phyloP scores from a whole-genome alignment of 2,329 filamentous ascomycete species.

The Pestalotiopsis sp. region DNA sequence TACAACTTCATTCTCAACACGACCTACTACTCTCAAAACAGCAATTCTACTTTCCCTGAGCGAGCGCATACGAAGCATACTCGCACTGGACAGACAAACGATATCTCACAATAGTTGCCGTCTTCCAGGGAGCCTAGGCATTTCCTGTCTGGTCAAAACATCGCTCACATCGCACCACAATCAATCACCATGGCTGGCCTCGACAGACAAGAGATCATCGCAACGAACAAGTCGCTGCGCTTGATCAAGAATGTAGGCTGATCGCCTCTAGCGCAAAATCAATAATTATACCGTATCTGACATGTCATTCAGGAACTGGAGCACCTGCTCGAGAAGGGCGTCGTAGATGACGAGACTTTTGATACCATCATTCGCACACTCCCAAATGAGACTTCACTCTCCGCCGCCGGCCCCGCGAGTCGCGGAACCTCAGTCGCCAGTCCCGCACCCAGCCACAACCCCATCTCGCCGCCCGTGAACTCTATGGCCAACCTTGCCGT shows the following conservation, averaged over 20 bases:
- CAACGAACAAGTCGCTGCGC: slow-evolving; percentile 83
- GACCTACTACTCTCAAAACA: neutral
- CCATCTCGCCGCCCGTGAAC: slow-evolving; percentile 33
- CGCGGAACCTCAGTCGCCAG: slow-evolving; percentile 35
- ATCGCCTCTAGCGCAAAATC: neutral
- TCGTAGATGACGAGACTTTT: slow-evolving; percentile 77
- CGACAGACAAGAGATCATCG: slow-evolving; percentile 63
- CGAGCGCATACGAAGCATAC: neutral
- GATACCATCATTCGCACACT: slow-evolving; percentile 75
- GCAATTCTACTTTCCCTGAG: neutral
- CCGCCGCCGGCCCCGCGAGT: slow-evolving; percentile 43
- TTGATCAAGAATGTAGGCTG: slow-evolving; percentile 78
- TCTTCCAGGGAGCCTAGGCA: neutral
- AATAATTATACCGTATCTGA: slow-evolving; percentile 17
- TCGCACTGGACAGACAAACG: neutral
- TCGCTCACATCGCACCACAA: neutral
- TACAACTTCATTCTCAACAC: neutral
- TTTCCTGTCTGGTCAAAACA: neutral
- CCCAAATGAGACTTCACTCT: slow-evolving; percentile 69
- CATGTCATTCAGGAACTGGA: slow-evolving; percentile 76
- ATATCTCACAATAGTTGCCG: neutral
- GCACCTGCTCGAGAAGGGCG: slow-evolving; percentile 79
- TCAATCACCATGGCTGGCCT: slow-evolving; percentile 45
- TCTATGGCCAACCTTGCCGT: slow-evolving; percentile 47
- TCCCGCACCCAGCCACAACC: slow-evolving; percentile 20